These are phyloP conservation scores for Capsella rubella DNA, from an alignment of 441 rosid genomes.

Conservation along the genomic window DNA sequence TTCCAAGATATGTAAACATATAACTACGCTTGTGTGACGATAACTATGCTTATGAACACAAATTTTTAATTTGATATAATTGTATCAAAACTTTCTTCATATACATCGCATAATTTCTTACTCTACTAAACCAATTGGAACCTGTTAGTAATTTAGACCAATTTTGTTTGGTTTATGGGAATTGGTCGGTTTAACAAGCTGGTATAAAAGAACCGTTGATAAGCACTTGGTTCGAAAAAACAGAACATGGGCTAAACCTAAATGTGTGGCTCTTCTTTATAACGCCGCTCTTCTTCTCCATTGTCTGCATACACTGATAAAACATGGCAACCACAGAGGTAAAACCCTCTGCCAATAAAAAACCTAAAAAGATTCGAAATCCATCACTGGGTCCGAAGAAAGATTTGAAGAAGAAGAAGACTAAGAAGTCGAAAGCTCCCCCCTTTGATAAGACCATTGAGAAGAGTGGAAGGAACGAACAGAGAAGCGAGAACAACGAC, in stretches of 20 bases:
- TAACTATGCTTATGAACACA: too few relatives aligned
- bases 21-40: too few relatives aligned
- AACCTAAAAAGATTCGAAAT: slow-evolving; percentile 23
- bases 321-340: slow-evolving; percentile 30
- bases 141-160: not conserved
- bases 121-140: not conserved
- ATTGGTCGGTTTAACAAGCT: slow-evolving; percentile 11
- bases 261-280: not conserved
- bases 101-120: not conserved
- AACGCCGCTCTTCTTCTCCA: slow-evolving; percentile 39
- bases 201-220: not conserved
- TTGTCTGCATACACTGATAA: not conserved
- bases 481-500: slow-evolving; percentile 2
- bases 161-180: slow-evolving; percentile 5
- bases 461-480: slow-evolving; percentile 28
- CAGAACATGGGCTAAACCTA: slow-evolving; percentile 34
- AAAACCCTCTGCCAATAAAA: slow-evolving; percentile 38
- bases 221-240: not conserved
- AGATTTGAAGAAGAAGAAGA: slow-evolving; percentile 47
- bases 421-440: slow-evolving; percentile 36
- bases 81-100: too few relatives aligned
- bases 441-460: slow-evolving; percentile 16
- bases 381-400: slow-evolving; percentile 43
- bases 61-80: not conserved
- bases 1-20: not conserved